These are phyloP conservation scores for Tulasnella sp. DNA, from an alignment of 768 basidiomycete genomes.

Conservation along the genomic window DNA sequence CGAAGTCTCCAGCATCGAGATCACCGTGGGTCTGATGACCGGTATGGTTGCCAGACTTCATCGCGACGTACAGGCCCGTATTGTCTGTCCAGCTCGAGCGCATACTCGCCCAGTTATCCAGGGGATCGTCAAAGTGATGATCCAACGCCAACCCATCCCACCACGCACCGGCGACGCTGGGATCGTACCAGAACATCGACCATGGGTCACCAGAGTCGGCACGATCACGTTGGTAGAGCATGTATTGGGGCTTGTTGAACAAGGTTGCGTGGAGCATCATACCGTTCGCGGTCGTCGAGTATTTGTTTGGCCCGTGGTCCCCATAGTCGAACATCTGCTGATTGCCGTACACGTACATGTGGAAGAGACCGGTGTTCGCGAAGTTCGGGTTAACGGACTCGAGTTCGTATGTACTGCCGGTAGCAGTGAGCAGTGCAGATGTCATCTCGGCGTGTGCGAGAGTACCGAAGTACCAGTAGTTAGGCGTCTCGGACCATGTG, in stretches of 20 bases:
- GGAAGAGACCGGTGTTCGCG: conserved; percentile 66
- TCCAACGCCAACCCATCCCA: conserved; percentile 84
- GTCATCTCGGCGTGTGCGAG: conserved; percentile 86
- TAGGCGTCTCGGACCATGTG: conserved; percentile 86
- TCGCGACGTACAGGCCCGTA: conserved; percentile 71
- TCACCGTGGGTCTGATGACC: conserved; percentile 93
- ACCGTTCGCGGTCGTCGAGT: conserved; percentile 81
- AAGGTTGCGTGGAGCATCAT: conserved; percentile 67
- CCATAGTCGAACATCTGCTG: conserved; percentile 80
- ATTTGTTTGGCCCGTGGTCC: conserved; percentile 92
- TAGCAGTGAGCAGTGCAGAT: conserved; percentile 70
- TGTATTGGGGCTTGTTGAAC: conserved; percentile 61
- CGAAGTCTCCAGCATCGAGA: conserved; percentile 90
- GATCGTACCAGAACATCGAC: conserved; percentile 89
- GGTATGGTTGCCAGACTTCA: conserved; percentile 74
- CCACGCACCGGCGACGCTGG: conserved; percentile 72
- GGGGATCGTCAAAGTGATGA: conserved; percentile 57
- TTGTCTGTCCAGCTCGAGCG: conserved; percentile 86
- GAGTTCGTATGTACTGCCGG: conserved; percentile 72
- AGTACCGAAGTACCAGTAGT: conserved; percentile 66
- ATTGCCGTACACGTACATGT: conserved; percentile 68
- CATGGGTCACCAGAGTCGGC: conserved; percentile 70
- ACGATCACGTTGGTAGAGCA: conserved; percentile 87
- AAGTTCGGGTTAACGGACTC: conserved; percentile 61
- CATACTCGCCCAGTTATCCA: conserved; percentile 85